These are phyloP conservation scores for Starmera stellimalicola DNA, from an alignment of 1,139 yeast genomes.

Conservation along the genomic window DNA sequence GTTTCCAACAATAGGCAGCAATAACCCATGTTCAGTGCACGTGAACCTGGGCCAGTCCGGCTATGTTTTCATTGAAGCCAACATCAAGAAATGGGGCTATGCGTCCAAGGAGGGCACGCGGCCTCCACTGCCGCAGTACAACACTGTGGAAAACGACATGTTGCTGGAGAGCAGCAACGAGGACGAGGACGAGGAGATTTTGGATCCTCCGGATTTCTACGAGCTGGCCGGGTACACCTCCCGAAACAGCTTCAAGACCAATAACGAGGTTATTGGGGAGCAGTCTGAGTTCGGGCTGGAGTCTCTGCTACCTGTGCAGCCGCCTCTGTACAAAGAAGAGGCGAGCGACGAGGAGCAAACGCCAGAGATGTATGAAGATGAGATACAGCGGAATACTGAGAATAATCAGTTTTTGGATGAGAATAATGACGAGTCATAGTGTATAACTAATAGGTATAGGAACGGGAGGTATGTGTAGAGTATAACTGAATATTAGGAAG, in stretches of 20 bases:
- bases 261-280: slow-evolving; percentile 23
- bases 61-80: slow-evolving; percentile 90
- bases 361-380: neutral
- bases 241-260: slow-evolving; percentile 7
- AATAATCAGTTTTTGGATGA: slow-evolving; percentile 17
- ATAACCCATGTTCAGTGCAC: slow-evolving; percentile 63
- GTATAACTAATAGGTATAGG: too few relatives aligned
- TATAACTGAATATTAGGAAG: too few relatives aligned
- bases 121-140: slow-evolving; percentile 68
- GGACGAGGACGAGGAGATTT: slow-evolving; percentile 23
- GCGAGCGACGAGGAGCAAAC: slow-evolving; percentile 15
- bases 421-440: slow-evolving; percentile 1
- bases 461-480: too few relatives aligned
- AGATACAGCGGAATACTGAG: slow-evolving; percentile 11
- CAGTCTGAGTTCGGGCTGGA: slow-evolving; percentile 3
- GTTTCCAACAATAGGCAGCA: slow-evolving; percentile 85
- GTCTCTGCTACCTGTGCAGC: slow-evolving; percentile 22
- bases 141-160: slow-evolving; percentile 34
- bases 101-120: slow-evolving; percentile 64
- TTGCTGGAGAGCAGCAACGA: slow-evolving; percentile 27
- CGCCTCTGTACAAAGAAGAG: slow-evolving; percentile 26
- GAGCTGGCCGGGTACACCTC: slow-evolving; percentile 20
- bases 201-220: slow-evolving; percentile 18
- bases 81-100: slow-evolving; percentile 81
- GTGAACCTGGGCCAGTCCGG: slow-evolving; percentile 90